Evolutionary conservation across 352 stramenopile species (phyloP).

Genomic region (Phytophthora pistaciae): DNA sequence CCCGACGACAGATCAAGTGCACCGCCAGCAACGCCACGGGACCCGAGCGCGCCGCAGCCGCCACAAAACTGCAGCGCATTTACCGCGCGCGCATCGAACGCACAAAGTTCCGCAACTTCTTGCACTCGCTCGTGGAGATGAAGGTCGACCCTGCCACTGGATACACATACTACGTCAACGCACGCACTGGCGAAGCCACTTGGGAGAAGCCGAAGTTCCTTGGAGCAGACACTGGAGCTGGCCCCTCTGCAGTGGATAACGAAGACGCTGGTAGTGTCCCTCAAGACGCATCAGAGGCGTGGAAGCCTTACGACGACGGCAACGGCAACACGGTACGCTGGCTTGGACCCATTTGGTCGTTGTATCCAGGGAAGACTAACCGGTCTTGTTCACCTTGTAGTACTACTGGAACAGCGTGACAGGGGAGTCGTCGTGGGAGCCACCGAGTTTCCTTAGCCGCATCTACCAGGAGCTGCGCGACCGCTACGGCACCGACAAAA

Average conservation of each 20-base stretch:
- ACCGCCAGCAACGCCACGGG: slow-evolving; percentile 71
- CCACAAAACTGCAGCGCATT: slow-evolving; percentile 75
- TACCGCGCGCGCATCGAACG: slow-evolving; percentile 73
- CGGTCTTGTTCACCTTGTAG: slow-evolving; percentile 25
- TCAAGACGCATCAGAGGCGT: slow-evolving; percentile 37
- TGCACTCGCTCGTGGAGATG: slow-evolving; percentile 66
- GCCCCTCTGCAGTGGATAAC: not conserved
- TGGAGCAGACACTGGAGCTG: not conserved
- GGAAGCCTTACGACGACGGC: slow-evolving; percentile 68
- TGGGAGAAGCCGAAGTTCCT: slow-evolving; percentile 60
- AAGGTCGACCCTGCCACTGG: slow-evolving; percentile 54
- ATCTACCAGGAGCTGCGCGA: slow-evolving; percentile 65
- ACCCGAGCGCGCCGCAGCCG: slow-evolving; percentile 62
- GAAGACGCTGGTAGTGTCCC: slow-evolving; percentile 17
- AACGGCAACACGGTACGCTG: slow-evolving; percentile 65
- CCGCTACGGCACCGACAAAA: slow-evolving; percentile 61
- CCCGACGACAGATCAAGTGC: slow-evolving; percentile 31
- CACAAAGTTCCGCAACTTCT: slow-evolving; percentile 64
- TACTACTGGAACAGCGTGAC: slow-evolving; percentile 82
- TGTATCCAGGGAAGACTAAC: slow-evolving; percentile 5
- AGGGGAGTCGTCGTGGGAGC: slow-evolving; percentile 71
- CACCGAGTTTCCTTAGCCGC: slow-evolving; percentile 55
- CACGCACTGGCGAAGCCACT: slow-evolving; percentile 63
- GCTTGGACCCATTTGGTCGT: not conserved
- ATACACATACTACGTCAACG: slow-evolving; percentile 69